Base-by-base conservation (phyloP, 257 asterid genomes). In the Sherardia arvensis region DNA sequence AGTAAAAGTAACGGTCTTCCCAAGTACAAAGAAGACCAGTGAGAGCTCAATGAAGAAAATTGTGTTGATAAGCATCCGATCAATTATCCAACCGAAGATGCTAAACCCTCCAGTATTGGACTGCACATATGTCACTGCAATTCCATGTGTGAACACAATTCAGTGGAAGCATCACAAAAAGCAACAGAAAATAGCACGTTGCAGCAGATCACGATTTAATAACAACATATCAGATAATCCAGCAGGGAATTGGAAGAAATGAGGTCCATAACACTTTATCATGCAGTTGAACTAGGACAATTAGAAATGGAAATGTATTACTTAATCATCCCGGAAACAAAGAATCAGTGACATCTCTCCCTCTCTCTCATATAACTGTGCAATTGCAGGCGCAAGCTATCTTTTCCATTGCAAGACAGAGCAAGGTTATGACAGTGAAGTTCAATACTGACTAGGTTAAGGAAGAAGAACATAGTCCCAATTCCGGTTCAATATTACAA, bases 81-180 rank as follows among this genome's bases (percentile, higher is more conserved):
- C 94, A 63, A 90, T 84, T 66, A 77, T 69, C 94, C 91, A 87
- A 47, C 95, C 97, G 34, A 78, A 90, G 61, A 90, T 77, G 22
- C 91, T 90, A 73, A 90, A 87, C 61, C 97, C 97, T 34, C 97
- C 87, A 0, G 90, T 74, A 78, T 87, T 90, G 45, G 95, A 83
- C 81, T 80, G 86, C 64, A 90, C 89, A 69, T 87, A 87, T 11
- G 91, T 72, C 64, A 90, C 96, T 88, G 85, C 90, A 84, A 51
- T 18, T 33, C 47, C 66, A 30, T 22, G 36, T 11, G 36, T 11
- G n/a, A 28, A 49, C 22, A 30, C 7, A 58, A 49, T 20, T 64
- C 48, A 64, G 68, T 3, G 17, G 40, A 20, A 26, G 18, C 18
- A 45, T n/a, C 21, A 4, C 6, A 5, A 21, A 47, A 48, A 23